Evolutionary conservation across 108 stramenopile species (phyloP).

Genomic region (Nitzschia putrida): DNA sequence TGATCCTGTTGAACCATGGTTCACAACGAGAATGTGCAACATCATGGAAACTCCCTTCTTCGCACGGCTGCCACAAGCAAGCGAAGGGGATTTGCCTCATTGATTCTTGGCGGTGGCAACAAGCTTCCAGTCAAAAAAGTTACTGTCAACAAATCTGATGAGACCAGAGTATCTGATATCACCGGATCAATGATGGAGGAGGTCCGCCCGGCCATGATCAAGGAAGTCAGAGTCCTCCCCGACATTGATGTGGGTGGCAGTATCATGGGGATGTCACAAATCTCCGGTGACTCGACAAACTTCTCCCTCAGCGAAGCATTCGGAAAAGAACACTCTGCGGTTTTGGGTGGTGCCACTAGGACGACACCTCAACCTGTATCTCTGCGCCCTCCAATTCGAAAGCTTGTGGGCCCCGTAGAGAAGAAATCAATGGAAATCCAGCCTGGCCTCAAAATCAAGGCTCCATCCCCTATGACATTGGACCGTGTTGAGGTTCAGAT

Average conservation of each 20-base stretch:
- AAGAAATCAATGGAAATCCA: constrained; percentile 29
- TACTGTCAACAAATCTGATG: constrained; percentile 19
- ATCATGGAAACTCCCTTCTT: constrained; percentile 28
- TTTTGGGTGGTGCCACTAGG: background rate
- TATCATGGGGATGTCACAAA: constrained; percentile 20
- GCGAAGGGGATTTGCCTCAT: constrained; percentile 20
- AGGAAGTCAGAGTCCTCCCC: constrained; percentile 13
- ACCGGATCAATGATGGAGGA: constrained; percentile 18
- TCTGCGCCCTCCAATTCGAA: background rate
- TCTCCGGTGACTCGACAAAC: constrained; percentile 16
- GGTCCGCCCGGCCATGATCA: constrained; percentile 24
- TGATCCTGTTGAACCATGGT: background rate
- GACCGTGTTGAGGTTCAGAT: constrained; percentile 36
- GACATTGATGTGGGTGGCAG: constrained; percentile 29
- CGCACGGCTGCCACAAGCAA: constrained; percentile 30
- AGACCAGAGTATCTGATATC: constrained; percentile 31
- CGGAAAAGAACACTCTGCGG: background rate
- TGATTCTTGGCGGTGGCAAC: background rate
- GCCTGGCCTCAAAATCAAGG: constrained; percentile 22
- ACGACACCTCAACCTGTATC: constrained; percentile 9
- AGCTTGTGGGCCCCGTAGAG: background rate
- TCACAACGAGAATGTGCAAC: constrained; percentile 24
- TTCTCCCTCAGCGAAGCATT: constrained; percentile 11
- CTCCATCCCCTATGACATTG: constrained; percentile 41
- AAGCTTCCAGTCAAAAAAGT: constrained; percentile 35